Evolutionary conservation across 2,329 filamentous ascomycete genomes (phyloP).

Genomic region (Exserohilum rostratum): DNA sequence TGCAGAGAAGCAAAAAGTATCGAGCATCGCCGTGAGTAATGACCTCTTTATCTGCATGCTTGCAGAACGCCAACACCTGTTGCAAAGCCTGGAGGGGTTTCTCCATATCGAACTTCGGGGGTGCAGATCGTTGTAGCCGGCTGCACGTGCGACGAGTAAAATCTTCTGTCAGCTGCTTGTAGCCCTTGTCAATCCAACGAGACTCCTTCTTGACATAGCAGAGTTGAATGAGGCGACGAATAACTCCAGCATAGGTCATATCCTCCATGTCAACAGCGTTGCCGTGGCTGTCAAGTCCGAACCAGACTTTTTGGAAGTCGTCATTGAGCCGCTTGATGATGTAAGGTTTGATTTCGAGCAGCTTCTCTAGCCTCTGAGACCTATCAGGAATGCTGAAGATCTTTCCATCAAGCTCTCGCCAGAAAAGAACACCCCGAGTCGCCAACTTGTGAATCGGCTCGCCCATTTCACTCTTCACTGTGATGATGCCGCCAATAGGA

Average conservation of each 20-base stretch:
- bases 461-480: slow-evolving; percentile 96
- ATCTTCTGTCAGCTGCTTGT: not conserved
- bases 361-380: slow-evolving; percentile 77
- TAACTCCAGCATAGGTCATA: slow-evolving; percentile 92
- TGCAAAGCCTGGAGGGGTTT: not conserved
- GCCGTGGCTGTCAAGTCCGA: slow-evolving; percentile 81
- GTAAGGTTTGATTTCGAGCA: slow-evolving; percentile 86
- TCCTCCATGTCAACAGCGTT: slow-evolving; percentile 87
- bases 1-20: slow-evolving; percentile 42
- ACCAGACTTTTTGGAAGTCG: slow-evolving; percentile 97
- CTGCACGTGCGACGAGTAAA: not conserved
- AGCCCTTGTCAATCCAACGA: slow-evolving; percentile 77
- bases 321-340: slow-evolving; percentile 96
- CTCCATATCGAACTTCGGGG: not conserved
- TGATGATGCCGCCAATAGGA: slow-evolving; percentile 65
- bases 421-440: slow-evolving; percentile 87
- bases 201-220: slow-evolving; percentile 91
- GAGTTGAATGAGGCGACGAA: slow-evolving; percentile 84
- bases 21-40: not conserved
- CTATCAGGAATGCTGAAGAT: slow-evolving; percentile 67
- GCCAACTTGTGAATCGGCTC: slow-evolving; percentile 97
- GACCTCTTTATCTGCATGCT: slow-evolving; percentile 7
- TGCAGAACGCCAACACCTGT: too few relatives aligned
- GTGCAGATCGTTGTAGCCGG: not conserved
- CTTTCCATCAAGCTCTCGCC: slow-evolving; percentile 95